A percentile compares a stretch with the other conserved stretches of the same genome.
Evolutionary conservation across 768 basidiomycete species (phyloP).

Genomic region (Pulveroboletus sp.): DNA sequence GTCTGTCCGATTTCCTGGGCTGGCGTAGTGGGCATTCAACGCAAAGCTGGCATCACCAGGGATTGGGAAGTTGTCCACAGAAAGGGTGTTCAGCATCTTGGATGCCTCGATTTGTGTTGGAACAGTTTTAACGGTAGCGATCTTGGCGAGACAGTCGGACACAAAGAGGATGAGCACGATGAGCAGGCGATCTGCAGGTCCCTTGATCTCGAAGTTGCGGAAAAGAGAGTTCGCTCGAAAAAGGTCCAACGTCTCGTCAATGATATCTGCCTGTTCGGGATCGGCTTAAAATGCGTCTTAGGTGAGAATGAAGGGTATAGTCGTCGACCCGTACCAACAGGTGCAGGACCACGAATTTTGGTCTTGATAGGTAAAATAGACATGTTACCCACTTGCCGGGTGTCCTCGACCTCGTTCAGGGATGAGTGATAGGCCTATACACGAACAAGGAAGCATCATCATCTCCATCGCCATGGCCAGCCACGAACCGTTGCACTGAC

Average conservation of each 20-base stretch:
- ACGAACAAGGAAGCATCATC: neutral
- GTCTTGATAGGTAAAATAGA: conserved; percentile 88
- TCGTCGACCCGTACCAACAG: conserved; percentile 48
- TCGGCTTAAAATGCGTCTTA: conserved; percentile 53
- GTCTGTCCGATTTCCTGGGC: conserved; percentile 71
- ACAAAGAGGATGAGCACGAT: conserved; percentile 98
- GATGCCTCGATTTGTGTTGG: conserved; percentile 79
- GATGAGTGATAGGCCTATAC: conserved; percentile 92
- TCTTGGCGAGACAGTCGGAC: conserved; percentile 92
- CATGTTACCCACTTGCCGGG: conserved; percentile 84
- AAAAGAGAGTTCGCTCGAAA: conserved; percentile 99
- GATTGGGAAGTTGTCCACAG: conserved; percentile 89
- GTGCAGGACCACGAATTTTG: conserved; percentile 88
- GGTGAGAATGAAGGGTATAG: conserved; percentile 7
- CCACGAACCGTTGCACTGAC: conserved; percentile 35
- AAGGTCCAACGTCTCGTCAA: conserved; percentile 93
- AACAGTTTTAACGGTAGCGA: conserved; percentile 65
- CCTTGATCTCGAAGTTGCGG: conserved; percentile 99
- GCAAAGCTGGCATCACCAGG: conserved; percentile 96
- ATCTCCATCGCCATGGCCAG: neutral
- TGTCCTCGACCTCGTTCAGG: conserved; percentile 80
- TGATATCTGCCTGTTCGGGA: conserved; percentile 74
- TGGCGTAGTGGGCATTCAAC: conserved; percentile 86
- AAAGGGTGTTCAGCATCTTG: conserved; percentile 85
- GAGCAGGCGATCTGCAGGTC: conserved; percentile 89